Percentiles rank a stretch among this genome's conserved stretches.
Evolutionary conservation across 2,329 filamentous ascomycete genomes (phyloP).

Genomic region (Fusarium brevicatenulatum): DNA sequence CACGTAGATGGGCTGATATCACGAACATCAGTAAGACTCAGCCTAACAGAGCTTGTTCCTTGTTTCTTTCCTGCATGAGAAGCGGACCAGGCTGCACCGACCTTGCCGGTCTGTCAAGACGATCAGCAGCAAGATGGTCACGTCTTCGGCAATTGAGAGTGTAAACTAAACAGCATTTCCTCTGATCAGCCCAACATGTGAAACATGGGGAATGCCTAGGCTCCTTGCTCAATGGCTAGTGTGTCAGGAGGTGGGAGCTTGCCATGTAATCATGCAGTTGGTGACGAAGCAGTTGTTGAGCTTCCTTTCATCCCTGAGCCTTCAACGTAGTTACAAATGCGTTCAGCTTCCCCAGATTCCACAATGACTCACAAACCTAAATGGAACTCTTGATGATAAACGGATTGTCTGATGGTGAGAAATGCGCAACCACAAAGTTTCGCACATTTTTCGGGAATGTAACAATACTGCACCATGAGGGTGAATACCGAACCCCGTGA

Average conservation of each 20-base stretch:
- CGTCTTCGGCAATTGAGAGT: not conserved
- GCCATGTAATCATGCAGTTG: not conserved
- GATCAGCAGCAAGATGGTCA: not conserved
- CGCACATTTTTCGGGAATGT: not conserved
- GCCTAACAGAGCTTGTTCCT: rapidly evolving
- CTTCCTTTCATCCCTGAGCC: not conserved
- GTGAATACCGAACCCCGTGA: conserved; percentile 3
- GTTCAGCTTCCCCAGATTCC: not conserved
- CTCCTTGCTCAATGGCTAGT: not conserved
- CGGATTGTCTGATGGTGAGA: rapidly evolving
- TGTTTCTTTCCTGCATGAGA: not conserved
- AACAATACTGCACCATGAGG: not conserved
- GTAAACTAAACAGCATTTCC: not conserved
- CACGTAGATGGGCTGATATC: not conserved
- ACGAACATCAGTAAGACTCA: rapidly evolving
- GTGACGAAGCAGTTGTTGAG: not conserved
- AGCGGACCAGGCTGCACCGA: not conserved
- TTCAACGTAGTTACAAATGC: too few relatives aligned
- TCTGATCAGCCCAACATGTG: not conserved
- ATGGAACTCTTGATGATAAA: rapidly evolving
- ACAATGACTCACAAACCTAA: not conserved
- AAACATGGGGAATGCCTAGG: not conserved
- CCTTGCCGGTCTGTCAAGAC: rapidly evolving
- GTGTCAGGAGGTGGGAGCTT: not conserved
- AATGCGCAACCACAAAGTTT: not conserved